phyloP scores from a whole-genome alignment of 2,329 filamentous ascomycete species.

The Fusarium decemcellulare region DNA sequence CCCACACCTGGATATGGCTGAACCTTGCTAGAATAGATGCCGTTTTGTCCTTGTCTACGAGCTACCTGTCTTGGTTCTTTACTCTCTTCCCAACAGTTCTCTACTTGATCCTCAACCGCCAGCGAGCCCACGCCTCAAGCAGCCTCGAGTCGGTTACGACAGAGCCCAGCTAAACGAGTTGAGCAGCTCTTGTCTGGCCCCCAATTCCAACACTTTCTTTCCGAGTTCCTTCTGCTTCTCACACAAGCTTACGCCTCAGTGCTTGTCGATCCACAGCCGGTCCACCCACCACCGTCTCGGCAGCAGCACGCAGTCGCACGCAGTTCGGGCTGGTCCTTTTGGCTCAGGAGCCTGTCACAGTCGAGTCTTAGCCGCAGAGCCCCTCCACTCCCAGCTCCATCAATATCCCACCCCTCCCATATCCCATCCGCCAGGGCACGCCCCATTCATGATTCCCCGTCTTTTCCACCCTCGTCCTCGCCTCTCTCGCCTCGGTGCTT shows the following conservation, averaged over 20 bases:
- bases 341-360: slow-evolving; percentile 36
- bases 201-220: slow-evolving; percentile 20
- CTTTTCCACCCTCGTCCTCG: slow-evolving; percentile 15
- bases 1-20: slow-evolving; percentile 22
- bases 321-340: slow-evolving; percentile 14
- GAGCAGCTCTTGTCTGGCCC: slow-evolving; percentile 17
- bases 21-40: background rate
- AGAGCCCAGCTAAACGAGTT: background rate
- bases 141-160: background rate
- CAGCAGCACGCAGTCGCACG: slow-evolving; percentile 17
- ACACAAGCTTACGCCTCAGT: slow-evolving; percentile 26
- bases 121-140: background rate
- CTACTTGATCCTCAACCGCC: background rate
- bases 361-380: slow-evolving; percentile 43
- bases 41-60: slow-evolving; percentile 3
- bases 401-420: slow-evolving; percentile 35
- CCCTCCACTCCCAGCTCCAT: slow-evolving; percentile 31
- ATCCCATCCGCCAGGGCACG: slow-evolving; percentile 27
- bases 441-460: slow-evolving; percentile 31
- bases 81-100: background rate
- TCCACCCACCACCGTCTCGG: slow-evolving; percentile 34
- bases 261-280: slow-evolving; percentile 38
- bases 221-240: slow-evolving; percentile 12
- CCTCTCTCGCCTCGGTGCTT: slow-evolving; percentile 17
- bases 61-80: slow-evolving; percentile 1